Base-by-base conservation (phyloP, 768 basidiomycete species). In the Trametes villosa region DNA sequence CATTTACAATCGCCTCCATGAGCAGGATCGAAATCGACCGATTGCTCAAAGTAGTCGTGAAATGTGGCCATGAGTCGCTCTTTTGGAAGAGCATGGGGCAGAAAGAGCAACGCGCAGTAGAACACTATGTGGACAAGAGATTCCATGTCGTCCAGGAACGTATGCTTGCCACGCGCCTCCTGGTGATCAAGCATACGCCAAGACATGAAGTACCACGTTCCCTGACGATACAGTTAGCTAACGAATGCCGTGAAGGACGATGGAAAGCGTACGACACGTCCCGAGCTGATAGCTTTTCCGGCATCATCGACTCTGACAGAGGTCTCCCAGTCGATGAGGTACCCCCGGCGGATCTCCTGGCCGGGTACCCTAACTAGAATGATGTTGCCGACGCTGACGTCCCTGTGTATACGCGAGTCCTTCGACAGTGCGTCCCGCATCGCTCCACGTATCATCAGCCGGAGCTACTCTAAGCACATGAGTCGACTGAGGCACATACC, bases 311-410 rank as follows among this genome's bases (percentile, higher is more conserved):
- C 44, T 13, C 12, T 30, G 18, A 29, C 42, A 1, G 60, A 55
- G 0, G 36, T 22, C n/a, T 61, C 60, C 60, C 60, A 61, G 18
- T 55, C 60, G 5, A 61, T 61, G 27, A 61, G 53, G n/a, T 45
- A 59, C 15, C 51, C 58, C 8, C 9, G 18, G 3, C 49, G 49
- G 11, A 27, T 24, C 17, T 33, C 22, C 6, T 31, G 22, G 4
- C 29, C 57, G 4, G 57, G 20, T 12, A 40, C 48, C 30, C 45
- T 34, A n/a, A 59, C 58, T 3, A 59, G 44, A 30, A 59, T 47
- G 36, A 59, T 36, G 34, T 59, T 53, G 24, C 50, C 41, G 4
- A 59, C 22, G 17, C 58, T 53, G n/a, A 62, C 47, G 31, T 54
- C 60, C 2, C 54, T 26, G 26, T 54, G 53, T 15, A 62, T 51